A percentile compares a stretch with the other conserved stretches of the same genome.
Evolutionary conservation across 2,329 filamentous ascomycete species (phyloP).

Genomic region (Claviceps pazoutovae): DNA sequence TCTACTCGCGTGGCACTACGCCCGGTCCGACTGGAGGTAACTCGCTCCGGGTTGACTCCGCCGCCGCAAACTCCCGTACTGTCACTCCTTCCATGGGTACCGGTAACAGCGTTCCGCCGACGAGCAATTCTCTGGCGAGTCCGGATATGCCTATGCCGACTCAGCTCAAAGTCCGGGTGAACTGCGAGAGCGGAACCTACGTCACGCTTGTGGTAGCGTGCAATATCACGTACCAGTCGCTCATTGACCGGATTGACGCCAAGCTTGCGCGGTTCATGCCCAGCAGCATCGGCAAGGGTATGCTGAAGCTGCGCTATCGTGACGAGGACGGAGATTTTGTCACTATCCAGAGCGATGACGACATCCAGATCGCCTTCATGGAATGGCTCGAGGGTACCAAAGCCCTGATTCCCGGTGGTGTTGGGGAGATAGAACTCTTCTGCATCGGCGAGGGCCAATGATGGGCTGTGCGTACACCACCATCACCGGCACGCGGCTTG

Average conservation of each 20-base stretch:
- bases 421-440: constrained; percentile 83
- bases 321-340: constrained; percentile 91
- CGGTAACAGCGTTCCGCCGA: constrained; percentile 14
- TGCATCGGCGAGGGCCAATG: constrained; percentile 42
- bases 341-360: constrained; percentile 87
- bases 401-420: constrained; percentile 47
- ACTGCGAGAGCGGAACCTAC: constrained; percentile 72
- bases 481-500: neutral
- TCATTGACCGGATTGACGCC: constrained; percentile 90
- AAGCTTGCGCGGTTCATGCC: constrained; percentile 80
- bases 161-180: constrained; percentile 91
- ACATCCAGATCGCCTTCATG: constrained; percentile 89
- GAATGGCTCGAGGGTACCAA: constrained; percentile 69
- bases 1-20: constrained; percentile 35
- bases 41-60: constrained; percentile 25
- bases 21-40: constrained; percentile 21
- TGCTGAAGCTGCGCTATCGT: constrained; percentile 75
- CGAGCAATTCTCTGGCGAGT: constrained; percentile 21
- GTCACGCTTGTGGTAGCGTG: constrained; percentile 92
- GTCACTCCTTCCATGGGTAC: constrained; percentile 33
- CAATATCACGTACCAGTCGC: constrained; percentile 85
- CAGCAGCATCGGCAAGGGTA: constrained; percentile 68
- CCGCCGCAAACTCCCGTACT: constrained; percentile 26
- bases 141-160: constrained; percentile 44
- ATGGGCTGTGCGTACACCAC: neutral